Percentiles rank a stretch among this genome's conserved stretches.
Evolutionary conservation across 352 stramenopile species (phyloP).

Genomic region (Phytophthora europaea): DNA sequence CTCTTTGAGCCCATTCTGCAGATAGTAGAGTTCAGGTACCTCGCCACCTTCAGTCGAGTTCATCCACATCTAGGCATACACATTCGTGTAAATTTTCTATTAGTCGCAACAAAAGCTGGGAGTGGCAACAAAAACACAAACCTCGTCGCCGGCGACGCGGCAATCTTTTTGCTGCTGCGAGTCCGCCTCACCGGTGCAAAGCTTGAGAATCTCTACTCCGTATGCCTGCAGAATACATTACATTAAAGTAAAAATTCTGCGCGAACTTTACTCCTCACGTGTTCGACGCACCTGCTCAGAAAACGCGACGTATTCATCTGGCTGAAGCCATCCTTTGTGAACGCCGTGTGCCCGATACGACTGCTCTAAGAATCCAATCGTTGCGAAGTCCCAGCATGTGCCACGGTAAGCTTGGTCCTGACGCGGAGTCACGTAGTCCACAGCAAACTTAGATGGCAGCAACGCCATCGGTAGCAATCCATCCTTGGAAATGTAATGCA

Average conservation of each 20-base stretch:
- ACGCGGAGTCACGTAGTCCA: slow-evolving; percentile 81
- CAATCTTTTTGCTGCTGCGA: slow-evolving; percentile 79
- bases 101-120: slow-evolving; percentile 1
- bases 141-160: slow-evolving; percentile 70
- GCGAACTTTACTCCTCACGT: not conserved
- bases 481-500: slow-evolving; percentile 34
- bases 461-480: slow-evolving; percentile 71
- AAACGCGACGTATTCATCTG: slow-evolving; percentile 82
- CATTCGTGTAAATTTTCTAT: not conserved
- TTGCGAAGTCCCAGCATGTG: slow-evolving; percentile 89
- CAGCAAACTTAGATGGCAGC: slow-evolving; percentile 83
- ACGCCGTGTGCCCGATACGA: slow-evolving; percentile 81
- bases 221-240: slow-evolving; percentile 54
- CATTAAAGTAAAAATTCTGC: not conserved
- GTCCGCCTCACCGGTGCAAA: slow-evolving; percentile 70
- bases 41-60: slow-evolving; percentile 86
- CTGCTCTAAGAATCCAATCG: slow-evolving; percentile 81
- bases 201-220: slow-evolving; percentile 72
- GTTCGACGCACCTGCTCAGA: slow-evolving; percentile 68
- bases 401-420: slow-evolving; percentile 81
- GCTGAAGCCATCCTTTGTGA: slow-evolving; percentile 69
- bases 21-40: slow-evolving; percentile 80
- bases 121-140: slow-evolving; percentile 15
- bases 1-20: slow-evolving; percentile 78
- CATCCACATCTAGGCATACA: slow-evolving; percentile 65